Evolutionary conservation across 768 basidiomycete genomes (phyloP), one percentile per base, ranked within the genome.

Genomic region (Boletales sp.): DNA sequence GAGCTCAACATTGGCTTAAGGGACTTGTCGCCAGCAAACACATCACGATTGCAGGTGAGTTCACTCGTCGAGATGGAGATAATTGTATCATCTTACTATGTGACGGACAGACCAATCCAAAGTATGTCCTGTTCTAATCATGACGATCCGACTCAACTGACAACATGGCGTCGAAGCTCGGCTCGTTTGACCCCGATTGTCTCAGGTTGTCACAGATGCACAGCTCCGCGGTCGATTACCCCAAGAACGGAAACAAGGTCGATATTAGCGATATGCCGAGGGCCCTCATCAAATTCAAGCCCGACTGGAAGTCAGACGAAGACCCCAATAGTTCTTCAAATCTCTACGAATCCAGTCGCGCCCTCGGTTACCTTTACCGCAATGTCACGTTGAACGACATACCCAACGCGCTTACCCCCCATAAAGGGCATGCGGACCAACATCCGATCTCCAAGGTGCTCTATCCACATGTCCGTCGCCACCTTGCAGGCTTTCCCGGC

Each of bases 141-240:
- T n/a, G n/a, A n/a, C n/a, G 29, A 15, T 2, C 1, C 13, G 8
- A 10, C 21, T 45, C 12, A 46, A n/a, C 52, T 56, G 9, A 63
- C 42, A 12, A 27, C 42, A 8, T 5, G 42, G 13, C 5, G 17
- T 14, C 12, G 8, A 54, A 88, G 84, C 65, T 75, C 4, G 89
- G 90, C 3, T 82, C 83, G 19, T 69, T 68, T 21, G 85, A 91
- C 55, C 57, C 64, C 1, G 61, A 69, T 40, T 91, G 90, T 63
- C 51, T 78, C 32, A 64, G 55, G 37, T 69, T 92, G 5, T 87
- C 88, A 4, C 68, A 71, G 44, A 64, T 90, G 85, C 60, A 52
- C 48, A 74, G 66, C 52, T 60, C 80, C 73, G 88, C 88, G 0
- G 88, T 91, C 5, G 89, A 90, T 59, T 91, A 87, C 62, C 82